Percentiles rank a stretch among this genome's conserved stretches.
Evolutionary conservation across 345 rosid species (phyloP).

Genomic region (Stellera chamaejasme): DNA sequence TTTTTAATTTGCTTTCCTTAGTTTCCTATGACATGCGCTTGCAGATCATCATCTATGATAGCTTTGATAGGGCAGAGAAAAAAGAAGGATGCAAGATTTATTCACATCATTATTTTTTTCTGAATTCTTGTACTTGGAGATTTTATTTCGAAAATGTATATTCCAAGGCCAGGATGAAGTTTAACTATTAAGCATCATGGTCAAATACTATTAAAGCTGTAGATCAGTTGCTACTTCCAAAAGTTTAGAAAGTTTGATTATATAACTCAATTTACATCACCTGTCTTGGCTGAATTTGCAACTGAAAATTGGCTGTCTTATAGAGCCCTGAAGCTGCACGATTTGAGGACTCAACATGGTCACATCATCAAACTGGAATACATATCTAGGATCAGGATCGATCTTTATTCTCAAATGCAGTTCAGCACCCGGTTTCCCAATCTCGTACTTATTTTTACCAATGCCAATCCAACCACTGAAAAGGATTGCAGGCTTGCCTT

Average conservation of each 20-base stretch:
- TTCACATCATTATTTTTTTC: no score
- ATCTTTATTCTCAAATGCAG: slow-evolving; percentile 86
- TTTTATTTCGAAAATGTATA: no score
- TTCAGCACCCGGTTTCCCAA: slow-evolving; percentile 53
- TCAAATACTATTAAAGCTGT: background rate
- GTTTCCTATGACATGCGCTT: no score
- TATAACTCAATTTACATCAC: slow-evolving; percentile 28
- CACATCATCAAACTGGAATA: slow-evolving; percentile 88
- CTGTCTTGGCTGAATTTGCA: slow-evolving; percentile 92
- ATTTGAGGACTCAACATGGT: slow-evolving; percentile 85
- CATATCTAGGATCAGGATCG: slow-evolving; percentile 92
- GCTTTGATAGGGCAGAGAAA: no score
- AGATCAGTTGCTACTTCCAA: background rate
- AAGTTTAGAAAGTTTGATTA: background rate
- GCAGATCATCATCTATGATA: no score
- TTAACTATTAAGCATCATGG: slow-evolving; percentile 3
- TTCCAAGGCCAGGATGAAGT: background rate
- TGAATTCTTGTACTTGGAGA: no score
- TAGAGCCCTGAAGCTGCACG: slow-evolving; percentile 87
- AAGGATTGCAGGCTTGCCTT: slow-evolving; percentile 63
- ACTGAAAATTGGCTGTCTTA: slow-evolving; percentile 90
- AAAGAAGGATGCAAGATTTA: no score
- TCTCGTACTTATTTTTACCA: slow-evolving; percentile 69
- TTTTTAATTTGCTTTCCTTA: no score
- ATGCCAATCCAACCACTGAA: slow-evolving; percentile 87